A percentile compares a stretch with the other conserved stretches of the same genome.
These are phyloP conservation scores for Aspergillus sclerotiicarbonarius DNA, from an alignment of 495 filamentous ascomycete genomes.

Conservation along the genomic window DNA sequence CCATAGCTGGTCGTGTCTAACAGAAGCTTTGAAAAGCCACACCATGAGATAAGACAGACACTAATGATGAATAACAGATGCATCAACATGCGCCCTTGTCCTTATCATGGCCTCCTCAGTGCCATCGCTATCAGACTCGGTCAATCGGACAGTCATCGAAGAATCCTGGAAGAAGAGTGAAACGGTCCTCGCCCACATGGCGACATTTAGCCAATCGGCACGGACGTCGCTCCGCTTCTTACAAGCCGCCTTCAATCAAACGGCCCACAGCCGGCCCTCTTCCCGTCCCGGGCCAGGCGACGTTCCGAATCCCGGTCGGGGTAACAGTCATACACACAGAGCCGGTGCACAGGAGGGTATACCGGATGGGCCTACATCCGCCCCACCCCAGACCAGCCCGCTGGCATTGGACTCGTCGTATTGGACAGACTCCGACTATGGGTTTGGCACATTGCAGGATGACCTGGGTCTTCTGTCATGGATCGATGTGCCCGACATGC, in stretches of 20 bases:
- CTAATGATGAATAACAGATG: slow-evolving; percentile 22
- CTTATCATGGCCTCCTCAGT: slow-evolving; percentile 38
- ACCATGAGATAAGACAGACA: too few relatives aligned
- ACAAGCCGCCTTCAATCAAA: slow-evolving; percentile 18
- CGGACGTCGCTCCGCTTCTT: slow-evolving; percentile 35
- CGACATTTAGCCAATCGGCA: slow-evolving; percentile 29
- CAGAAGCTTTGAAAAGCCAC: too few relatives aligned
- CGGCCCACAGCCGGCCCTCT: not conserved
- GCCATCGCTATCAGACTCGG: slow-evolving; percentile 24
- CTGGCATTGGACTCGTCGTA: not conserved
- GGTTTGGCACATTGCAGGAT: not conserved
- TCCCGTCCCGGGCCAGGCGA: not conserved
- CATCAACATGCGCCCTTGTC: slow-evolving; percentile 41
- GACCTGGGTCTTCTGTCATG: not conserved
- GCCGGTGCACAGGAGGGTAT: not conserved
- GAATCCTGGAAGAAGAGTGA: slow-evolving; percentile 32
- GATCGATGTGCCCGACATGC: not conserved
- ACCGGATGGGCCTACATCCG: not conserved
- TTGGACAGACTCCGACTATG: slow-evolving; percentile 12
- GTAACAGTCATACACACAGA: not conserved
- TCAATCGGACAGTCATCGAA: slow-evolving; percentile 19
- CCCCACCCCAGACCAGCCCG: not conserved
- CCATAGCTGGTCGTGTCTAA: too few relatives aligned
- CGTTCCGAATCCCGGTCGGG: not conserved
- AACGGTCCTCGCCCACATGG: slow-evolving; percentile 29